Evolutionary conservation across 2,329 filamentous ascomycete genomes (phyloP).

Genomic region (Talaromyces funiculosus): DNA sequence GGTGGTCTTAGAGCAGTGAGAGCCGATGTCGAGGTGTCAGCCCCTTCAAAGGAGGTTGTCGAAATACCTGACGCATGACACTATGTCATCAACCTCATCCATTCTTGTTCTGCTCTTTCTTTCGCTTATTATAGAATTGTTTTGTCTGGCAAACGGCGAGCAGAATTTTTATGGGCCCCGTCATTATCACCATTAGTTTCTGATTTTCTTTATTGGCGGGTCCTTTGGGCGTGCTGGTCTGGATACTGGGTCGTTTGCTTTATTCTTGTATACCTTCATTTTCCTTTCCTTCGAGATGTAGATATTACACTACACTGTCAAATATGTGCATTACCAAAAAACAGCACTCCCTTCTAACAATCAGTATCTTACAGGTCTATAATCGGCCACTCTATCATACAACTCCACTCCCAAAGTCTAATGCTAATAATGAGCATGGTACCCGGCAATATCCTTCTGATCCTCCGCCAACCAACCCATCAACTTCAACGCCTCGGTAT

Average conservation of each 20-base stretch:
- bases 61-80: conserved; percentile 1
- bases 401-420: neutral
- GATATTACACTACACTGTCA: neutral
- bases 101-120: neutral
- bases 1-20: conserved; percentile 58
- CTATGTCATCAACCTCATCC: neutral
- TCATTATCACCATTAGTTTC: conserved; percentile 2
- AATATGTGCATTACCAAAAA: neutral
- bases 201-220: neutral
- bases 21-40: conserved; percentile 25
- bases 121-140: neutral
- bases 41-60: conserved; percentile 15
- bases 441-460: neutral
- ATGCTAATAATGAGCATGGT: neutral
- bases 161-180: neutral
- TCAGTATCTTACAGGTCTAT: neutral
- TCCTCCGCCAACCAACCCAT: conserved; percentile 24
- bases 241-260: neutral
- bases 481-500: conserved; percentile 26
- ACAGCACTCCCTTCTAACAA: neutral
- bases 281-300: conserved; percentile 3
- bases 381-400: neutral
- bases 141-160: neutral
- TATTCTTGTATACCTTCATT: conserved; percentile 7
- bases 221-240: conserved; percentile 6